Evolutionary conservation across 495 filamentous ascomycete species (phyloP), one percentile per base, ranked within the genome.

Genomic region (Penicillium manginii): DNA sequence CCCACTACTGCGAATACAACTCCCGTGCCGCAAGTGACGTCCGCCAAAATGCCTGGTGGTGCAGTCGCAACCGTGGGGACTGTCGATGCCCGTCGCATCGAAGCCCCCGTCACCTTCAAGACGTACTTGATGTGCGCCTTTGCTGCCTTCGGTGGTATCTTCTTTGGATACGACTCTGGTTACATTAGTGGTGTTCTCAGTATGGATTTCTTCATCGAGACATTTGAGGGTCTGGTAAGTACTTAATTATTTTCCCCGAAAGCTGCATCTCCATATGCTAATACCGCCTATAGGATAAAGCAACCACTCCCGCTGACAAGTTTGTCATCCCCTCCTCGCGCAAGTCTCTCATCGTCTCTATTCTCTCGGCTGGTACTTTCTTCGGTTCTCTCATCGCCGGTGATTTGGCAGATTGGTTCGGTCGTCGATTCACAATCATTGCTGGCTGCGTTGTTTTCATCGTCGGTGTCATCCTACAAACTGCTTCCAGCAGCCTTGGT

Each of bases 361-460:
- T 91, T 63, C 81, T 91, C 19, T 91, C 88, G 26, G 82, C 80
- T 63, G 88, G 88, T 64, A 91, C 88, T 56, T 91, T 91, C 81
- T 87, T 90, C 60, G 88, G 88, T 61, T 86, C 88, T 55, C 68
- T 91, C 54, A 80, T 89, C 48, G 87, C 85, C 26, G 88, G 86
- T 74, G 84, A 88, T 60, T 57, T 90, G 35, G 87, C 88, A 54
- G 88, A 91, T 63, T 81, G 74, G 72, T 78, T 86, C 46, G 88
- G 88, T 61, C 86, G 88, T 68, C 84, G 86, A 35, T 81, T 76
- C 43, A 90, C 87, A 31, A 81, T 91, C 70, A 86, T 91, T 58
- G 29, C 71, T 12, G 87, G 88, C 42, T 90, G 88, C 62, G 18
- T 65, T 4, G 73, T 91, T 67, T 91, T 88, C 79, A 77, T 81